Conservation (phyloP, 2,329 filamentous ascomycete species). For the Paecilomyces sp. region DNA sequence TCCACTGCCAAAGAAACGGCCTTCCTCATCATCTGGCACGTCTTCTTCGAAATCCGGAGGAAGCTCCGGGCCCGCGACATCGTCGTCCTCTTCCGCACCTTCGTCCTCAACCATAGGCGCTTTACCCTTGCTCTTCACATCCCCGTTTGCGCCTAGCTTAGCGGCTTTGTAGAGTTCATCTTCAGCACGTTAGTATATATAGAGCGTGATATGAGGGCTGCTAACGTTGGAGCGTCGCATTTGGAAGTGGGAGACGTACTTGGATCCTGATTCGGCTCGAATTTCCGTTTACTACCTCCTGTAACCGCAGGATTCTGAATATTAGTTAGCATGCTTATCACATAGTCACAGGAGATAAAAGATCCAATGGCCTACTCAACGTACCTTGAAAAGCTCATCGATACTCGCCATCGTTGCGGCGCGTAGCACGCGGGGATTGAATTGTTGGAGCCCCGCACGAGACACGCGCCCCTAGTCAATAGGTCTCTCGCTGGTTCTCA, state of each 20-base stretch:
- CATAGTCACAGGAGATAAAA: background rate
- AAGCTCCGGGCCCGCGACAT: constrained; percentile 47
- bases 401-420: constrained; percentile 48
- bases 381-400: constrained; percentile 54
- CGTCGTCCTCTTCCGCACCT: constrained; percentile 34
- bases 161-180: constrained; percentile 55
- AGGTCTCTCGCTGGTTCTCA: background rate
- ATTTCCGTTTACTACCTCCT: constrained; percentile 49
- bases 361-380: background rate
- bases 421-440: constrained; percentile 1
- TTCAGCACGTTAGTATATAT: constrained; percentile 13
- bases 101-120: constrained; percentile 42
- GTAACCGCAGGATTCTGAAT: constrained; percentile 42
- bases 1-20: constrained; percentile 90
- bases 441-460: background rate
- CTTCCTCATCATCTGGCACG: constrained; percentile 73
- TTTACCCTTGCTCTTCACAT: constrained; percentile 43
- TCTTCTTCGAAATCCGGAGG: constrained; percentile 53
- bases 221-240: background rate
- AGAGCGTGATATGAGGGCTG: background rate
- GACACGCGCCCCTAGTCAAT: background rate
- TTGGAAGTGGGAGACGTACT: constrained; percentile 23
- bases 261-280: constrained; percentile 48
- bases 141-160: constrained; percentile 45
- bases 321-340: constrained; percentile 9